phyloP scores from a whole-genome alignment of 305 asterid species.

The Rubia tinctorum region DNA sequence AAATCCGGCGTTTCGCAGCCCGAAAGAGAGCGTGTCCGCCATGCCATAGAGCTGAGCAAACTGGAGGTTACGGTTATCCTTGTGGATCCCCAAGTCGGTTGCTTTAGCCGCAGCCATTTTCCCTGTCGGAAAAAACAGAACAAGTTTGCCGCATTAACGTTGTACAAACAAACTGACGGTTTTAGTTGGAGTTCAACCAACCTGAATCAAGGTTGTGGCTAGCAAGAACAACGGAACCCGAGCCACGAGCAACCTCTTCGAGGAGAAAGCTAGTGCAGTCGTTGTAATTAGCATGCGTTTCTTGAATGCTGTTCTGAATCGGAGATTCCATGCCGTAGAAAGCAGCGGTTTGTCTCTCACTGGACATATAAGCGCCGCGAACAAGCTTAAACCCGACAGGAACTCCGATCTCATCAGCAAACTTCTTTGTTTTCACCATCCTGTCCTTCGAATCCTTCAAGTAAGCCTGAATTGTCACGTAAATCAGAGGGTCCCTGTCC shows the following conservation, averaged over 20 bases:
- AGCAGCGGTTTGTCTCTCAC: constrained; percentile 44
- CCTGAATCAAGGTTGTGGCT: constrained; percentile 91
- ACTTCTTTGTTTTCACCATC: constrained; percentile 40
- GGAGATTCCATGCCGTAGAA: constrained; percentile 48
- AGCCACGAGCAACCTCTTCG: constrained; percentile 43
- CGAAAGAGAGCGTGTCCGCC: constrained; percentile 68
- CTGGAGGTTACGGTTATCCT: constrained; percentile 40
- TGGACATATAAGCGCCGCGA: constrained; percentile 82
- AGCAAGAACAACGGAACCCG: constrained; percentile 69
- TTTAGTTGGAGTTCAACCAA: constrained; percentile 1
- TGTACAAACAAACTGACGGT: background rate
- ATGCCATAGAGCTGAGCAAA: constrained; percentile 86
- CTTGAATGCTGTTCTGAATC: constrained; percentile 42
- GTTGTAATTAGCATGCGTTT: constrained; percentile 56
- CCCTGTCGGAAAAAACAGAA: constrained; percentile 33
- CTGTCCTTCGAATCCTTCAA: constrained; percentile 57
- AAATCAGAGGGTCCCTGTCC: constrained; percentile 48
- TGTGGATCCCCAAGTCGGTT: constrained; percentile 42
- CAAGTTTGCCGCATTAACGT: background rate
- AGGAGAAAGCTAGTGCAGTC: constrained; percentile 58
- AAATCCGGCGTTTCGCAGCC: constrained; percentile 64
- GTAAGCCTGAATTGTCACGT: constrained; percentile 73
- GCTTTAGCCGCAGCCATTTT: constrained; percentile 62
- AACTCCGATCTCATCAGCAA: constrained; percentile 50
- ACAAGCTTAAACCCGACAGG: constrained; percentile 76